A percentile compares a stretch with the other conserved stretches of the same genome.
phyloP scores from a whole-genome alignment of 176 grass and related monocot species.

The Hyparrhenia diplandra region DNA sequence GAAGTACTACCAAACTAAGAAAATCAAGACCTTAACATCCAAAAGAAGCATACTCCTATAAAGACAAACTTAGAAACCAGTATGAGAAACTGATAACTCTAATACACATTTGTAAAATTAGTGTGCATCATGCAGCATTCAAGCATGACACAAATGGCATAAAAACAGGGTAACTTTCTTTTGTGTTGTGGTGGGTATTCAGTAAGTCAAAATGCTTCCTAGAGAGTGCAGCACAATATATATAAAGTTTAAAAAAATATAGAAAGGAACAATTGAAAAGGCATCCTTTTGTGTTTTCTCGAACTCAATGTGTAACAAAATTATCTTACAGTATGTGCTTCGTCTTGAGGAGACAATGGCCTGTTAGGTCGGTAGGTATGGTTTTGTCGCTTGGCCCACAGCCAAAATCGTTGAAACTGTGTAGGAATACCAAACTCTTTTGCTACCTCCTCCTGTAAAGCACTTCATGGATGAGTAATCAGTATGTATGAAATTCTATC shows the following conservation, averaged over 20 bases:
- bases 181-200: neutral
- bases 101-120: neutral
- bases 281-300: neutral
- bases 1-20: neutral
- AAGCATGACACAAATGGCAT: neutral
- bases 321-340: constrained; percentile 79
- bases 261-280: neutral
- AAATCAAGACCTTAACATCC: neutral
- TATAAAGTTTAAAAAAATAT: neutral
- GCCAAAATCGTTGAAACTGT: constrained; percentile 88
- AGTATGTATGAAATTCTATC: constrained; percentile 9
- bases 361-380: constrained; percentile 95
- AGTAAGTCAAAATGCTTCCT: neutral
- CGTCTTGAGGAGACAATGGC: constrained; percentile 75
- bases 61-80: constrained; percentile 1
- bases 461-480: constrained; percentile 57
- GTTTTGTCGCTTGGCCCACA: constrained; percentile 98
- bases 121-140: neutral
- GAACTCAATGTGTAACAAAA: constrained; percentile 9
- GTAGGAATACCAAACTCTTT: constrained; percentile 90
- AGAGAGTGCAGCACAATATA: neutral
- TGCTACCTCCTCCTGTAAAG: constrained; percentile 95
- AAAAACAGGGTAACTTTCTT: neutral
- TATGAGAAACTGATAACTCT: neutral
- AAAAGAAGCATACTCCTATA: neutral